Evolutionary conservation across 345 rosid genomes (phyloP).

Genomic region (Lumnitzera littorea): DNA sequence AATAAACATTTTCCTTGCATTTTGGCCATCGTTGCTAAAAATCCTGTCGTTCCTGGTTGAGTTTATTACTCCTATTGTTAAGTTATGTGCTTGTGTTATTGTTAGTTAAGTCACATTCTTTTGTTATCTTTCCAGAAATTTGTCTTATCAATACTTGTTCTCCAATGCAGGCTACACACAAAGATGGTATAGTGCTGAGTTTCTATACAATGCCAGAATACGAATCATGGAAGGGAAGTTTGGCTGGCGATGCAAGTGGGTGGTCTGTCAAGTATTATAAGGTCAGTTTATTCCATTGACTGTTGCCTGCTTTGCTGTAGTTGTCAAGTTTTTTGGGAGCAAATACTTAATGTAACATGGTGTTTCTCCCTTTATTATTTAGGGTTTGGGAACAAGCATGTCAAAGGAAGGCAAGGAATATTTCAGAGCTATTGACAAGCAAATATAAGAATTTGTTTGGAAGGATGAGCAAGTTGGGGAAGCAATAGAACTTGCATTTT

Average conservation of each 20-base stretch:
- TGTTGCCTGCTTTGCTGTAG: too few species aligned
- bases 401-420: slow-evolving; percentile 75
- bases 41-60: slow-evolving; percentile 82
- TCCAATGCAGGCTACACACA: slow-evolving; percentile 44
- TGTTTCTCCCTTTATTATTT: too few species aligned
- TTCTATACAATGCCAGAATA: slow-evolving; percentile 97
- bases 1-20: slow-evolving; percentile 86
- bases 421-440: slow-evolving; percentile 45
- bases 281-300: too few species aligned
- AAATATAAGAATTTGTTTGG: slow-evolving; percentile 90
- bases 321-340: too few species aligned
- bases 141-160: too few species aligned
- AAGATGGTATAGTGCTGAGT: slow-evolving; percentile 31
- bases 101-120: too few species aligned
- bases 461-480: slow-evolving; percentile 72
- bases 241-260: slow-evolving; percentile 52
- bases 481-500: slow-evolving; percentile 92
- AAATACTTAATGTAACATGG: too few species aligned
- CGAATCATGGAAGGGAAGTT: slow-evolving; percentile 71
- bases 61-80: slow-evolving; percentile 98
- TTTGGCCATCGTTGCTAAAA: slow-evolving; percentile 91
- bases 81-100: neutral
- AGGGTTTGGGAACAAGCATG: slow-evolving; percentile 95
- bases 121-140: too few species aligned
- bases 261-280: slow-evolving; percentile 95